Evolutionary conservation across 495 filamentous ascomycete species (phyloP).

Genomic region (Pseudotulostoma volvatum): DNA sequence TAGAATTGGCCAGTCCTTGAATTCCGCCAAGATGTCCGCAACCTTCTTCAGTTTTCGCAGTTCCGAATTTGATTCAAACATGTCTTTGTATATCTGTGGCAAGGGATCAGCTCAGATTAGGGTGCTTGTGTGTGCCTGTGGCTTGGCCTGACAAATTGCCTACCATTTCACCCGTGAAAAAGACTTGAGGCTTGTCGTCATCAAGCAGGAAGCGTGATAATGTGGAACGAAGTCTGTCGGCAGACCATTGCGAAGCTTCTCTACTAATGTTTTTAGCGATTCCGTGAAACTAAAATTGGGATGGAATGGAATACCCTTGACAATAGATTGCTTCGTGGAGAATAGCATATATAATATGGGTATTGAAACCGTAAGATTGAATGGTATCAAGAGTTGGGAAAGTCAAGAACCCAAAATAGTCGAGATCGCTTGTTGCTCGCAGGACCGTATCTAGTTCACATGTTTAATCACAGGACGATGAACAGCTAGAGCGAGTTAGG

Average conservation of each 20-base stretch:
- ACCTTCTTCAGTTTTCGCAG: constrained; percentile 44
- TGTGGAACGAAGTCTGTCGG: constrained; percentile 31
- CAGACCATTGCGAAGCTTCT: constrained; percentile 45
- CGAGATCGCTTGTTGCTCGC: constrained; percentile 49
- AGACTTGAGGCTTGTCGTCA: constrained; percentile 38
- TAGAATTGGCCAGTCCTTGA: constrained; percentile 52
- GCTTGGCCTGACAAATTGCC: not conserved
- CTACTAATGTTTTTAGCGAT: no score
- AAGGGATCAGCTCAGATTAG: not conserved
- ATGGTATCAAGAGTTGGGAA: constrained; percentile 49
- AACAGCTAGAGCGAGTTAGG: not conserved
- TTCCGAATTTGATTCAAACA: constrained; percentile 63
- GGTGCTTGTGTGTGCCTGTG: not conserved
- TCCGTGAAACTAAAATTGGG: no score
- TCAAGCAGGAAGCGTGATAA: constrained; percentile 29
- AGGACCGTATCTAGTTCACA: constrained; percentile 43
- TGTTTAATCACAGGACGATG: constrained; percentile 1
- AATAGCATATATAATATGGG: constrained; percentile 64
- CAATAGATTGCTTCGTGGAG: constrained; percentile 80
- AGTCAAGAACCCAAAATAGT: constrained; percentile 54
- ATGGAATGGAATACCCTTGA: constrained; percentile 38
- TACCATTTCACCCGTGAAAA: constrained; percentile 84
- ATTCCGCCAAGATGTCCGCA: constrained; percentile 52
- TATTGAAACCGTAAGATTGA: constrained; percentile 52
- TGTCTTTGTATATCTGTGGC: constrained; percentile 49